These are phyloP conservation scores for Baorangia bicolor DNA, from an alignment of 768 basidiomycete species.

Conservation along the genomic window DNA sequence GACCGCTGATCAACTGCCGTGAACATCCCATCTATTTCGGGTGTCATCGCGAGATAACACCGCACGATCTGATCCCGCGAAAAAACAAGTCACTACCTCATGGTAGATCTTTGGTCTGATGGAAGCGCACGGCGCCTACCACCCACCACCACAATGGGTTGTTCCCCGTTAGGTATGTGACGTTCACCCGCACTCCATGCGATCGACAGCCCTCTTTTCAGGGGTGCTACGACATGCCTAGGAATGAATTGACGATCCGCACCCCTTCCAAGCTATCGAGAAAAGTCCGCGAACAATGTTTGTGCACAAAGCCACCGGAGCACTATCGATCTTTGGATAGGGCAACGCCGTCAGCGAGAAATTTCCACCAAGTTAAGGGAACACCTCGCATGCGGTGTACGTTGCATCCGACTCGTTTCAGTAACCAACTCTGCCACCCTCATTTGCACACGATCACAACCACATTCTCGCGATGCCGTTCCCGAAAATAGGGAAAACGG, in stretches of 20 bases:
- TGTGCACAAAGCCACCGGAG: neutral
- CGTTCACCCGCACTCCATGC: neutral
- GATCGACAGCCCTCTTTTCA: conserved; percentile 1
- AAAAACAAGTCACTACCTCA: neutral
- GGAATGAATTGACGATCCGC: conserved; percentile 17
- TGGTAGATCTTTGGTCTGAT: neutral
- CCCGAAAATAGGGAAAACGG: neutral
- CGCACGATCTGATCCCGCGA: conserved; percentile 15
- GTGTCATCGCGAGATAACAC: neutral
- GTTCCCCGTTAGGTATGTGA: neutral
- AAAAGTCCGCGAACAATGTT: conserved; percentile 9
- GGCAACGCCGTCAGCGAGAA: neutral
- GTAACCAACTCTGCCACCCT: neutral
- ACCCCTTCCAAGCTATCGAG: neutral
- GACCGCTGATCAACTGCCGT: conserved; percentile 2
- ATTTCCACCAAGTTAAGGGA: neutral
- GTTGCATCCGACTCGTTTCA: neutral
- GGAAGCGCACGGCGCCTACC: neutral
- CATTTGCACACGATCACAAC: neutral
- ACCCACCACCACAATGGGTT: neutral
- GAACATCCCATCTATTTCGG: neutral
- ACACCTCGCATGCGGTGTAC: neutral
- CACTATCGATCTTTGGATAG: neutral
- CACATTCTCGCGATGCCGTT: neutral
- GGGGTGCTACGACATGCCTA: neutral